Evolutionary conservation across 2,329 filamentous ascomycete genomes (phyloP).

Genomic region (Basipetospora chlamydospora): DNA sequence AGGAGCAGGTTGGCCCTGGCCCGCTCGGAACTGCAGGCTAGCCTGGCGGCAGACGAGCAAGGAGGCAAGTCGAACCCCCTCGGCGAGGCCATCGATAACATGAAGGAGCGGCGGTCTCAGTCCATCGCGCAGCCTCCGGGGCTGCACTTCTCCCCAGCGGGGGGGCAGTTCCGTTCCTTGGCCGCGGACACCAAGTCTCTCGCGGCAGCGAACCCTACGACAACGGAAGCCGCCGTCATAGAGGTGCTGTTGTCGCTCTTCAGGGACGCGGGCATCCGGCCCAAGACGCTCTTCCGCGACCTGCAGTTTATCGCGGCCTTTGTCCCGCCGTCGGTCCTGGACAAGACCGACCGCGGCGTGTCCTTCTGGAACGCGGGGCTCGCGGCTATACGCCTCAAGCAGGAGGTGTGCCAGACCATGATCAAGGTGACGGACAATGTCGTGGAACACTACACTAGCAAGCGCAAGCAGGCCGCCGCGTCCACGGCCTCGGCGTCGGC

Average conservation of each 20-base stretch:
- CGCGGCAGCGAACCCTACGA: slow-evolving; percentile 4
- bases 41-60: slow-evolving; percentile 16
- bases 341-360: slow-evolving; percentile 51
- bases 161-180: not conserved
- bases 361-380: slow-evolving; percentile 85
- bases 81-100: slow-evolving; percentile 55
- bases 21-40: slow-evolving; percentile 11
- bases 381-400: slow-evolving; percentile 76
- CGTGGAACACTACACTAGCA: slow-evolving; percentile 44
- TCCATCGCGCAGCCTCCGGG: slow-evolving; percentile 5
- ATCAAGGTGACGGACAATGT: slow-evolving; percentile 46
- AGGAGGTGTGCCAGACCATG: slow-evolving; percentile 71
- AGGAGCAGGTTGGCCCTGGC: slow-evolving; percentile 21
- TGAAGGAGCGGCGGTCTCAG: slow-evolving; percentile 53
- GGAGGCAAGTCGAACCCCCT: slow-evolving; percentile 21
- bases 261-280: slow-evolving; percentile 52
- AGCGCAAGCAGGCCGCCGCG: slow-evolving; percentile 18
- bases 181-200: slow-evolving; percentile 4
- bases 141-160: not conserved
- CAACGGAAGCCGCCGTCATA: slow-evolving; percentile 44
- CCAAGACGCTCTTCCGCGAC: slow-evolving; percentile 68
- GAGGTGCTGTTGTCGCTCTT: slow-evolving; percentile 54
- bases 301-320: slow-evolving; percentile 61
- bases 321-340: slow-evolving; percentile 44
- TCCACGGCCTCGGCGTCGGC: slow-evolving; percentile 1